These are phyloP conservation scores for Boletellus sp. DNA, from an alignment of 768 basidiomycete species.

Conservation along the genomic window DNA sequence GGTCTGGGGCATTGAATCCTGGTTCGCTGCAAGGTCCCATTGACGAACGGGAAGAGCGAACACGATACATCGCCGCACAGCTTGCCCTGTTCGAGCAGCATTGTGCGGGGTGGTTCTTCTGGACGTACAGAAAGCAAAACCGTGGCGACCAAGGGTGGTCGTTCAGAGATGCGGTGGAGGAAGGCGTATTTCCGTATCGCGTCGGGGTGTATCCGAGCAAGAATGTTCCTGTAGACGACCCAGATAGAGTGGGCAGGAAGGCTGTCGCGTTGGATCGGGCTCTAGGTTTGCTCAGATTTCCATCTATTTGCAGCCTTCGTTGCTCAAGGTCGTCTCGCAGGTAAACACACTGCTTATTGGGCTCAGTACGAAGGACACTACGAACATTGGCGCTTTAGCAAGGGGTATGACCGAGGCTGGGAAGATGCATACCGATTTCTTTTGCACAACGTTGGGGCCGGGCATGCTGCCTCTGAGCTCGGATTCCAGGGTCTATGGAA, in stretches of 20 bases:
- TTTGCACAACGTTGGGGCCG: constrained; percentile 14
- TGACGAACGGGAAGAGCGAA: constrained; percentile 40
- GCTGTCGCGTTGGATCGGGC: constrained; percentile 32
- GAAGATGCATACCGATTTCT: constrained; percentile 64
- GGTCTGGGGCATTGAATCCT: constrained; percentile 72
- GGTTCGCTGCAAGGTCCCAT: constrained; percentile 49
- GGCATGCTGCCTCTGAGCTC: constrained; percentile 45
- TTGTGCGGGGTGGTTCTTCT: constrained; percentile 79
- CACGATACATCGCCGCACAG: constrained; percentile 59
- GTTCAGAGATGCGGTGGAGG: constrained; percentile 57
- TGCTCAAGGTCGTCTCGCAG: constrained; percentile 26
- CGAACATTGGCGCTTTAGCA: constrained; percentile 63
- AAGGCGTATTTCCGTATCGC: constrained; percentile 56
- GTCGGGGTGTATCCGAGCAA: constrained; percentile 41
- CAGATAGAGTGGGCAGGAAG: constrained; percentile 24
- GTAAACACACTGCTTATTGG: constrained; percentile 40
- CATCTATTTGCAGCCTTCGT: constrained; percentile 14
- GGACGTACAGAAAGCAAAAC: constrained; percentile 75
- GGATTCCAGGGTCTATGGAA: constrained; percentile 67
- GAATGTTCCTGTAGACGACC: constrained; percentile 12
- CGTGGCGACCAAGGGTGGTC: constrained; percentile 73
- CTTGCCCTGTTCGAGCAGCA: constrained; percentile 57
- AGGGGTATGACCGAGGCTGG: constrained; percentile 71
- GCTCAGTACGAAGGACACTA: constrained; percentile 51
- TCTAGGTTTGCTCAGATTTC: constrained; percentile 24